Conservation (phyloP, 805 yeast species). For the Hanseniaspora thailandica region DNA sequence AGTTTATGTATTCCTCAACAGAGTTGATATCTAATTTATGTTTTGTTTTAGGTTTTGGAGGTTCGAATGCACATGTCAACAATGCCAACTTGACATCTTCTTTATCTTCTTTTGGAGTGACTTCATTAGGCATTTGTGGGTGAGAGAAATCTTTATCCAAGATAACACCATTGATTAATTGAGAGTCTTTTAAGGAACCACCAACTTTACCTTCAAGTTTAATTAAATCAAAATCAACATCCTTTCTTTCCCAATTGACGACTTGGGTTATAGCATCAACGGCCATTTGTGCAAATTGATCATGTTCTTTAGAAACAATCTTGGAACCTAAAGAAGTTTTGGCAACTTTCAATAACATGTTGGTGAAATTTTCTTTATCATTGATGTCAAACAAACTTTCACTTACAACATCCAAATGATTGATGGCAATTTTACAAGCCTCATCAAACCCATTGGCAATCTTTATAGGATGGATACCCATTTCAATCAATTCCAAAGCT, state of each 20-base stretch:
- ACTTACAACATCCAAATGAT: constrained; percentile 60
- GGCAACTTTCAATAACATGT: constrained; percentile 75
- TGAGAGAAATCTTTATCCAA: constrained; percentile 95
- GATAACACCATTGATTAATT: constrained; percentile 78
- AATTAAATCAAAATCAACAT: constrained; percentile 92
- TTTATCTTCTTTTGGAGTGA: constrained; percentile 31
- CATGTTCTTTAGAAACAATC: constrained; percentile 87
- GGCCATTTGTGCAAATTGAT: constrained; percentile 90
- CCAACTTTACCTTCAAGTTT: constrained; percentile 94
- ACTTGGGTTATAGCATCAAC: constrained; percentile 90
- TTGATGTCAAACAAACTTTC: constrained; percentile 36
- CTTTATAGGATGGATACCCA: constrained; percentile 94
- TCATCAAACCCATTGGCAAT: constrained; percentile 95
- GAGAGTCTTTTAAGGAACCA: constrained; percentile 79
- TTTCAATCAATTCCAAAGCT: constrained; percentile 85
- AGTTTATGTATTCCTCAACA: constrained; percentile 85
- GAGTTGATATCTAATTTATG: constrained; percentile 86
- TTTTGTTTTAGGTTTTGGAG: constrained; percentile 98
- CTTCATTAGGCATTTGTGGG: constrained; percentile 88
- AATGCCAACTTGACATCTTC: constrained; percentile 79
- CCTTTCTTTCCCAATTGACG: constrained; percentile 82
- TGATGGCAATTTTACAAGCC: constrained; percentile 85
- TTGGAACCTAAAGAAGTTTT: constrained; percentile 90
- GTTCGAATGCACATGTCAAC: constrained; percentile 96
- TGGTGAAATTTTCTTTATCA: constrained; percentile 22